A percentile compares a stretch with the other conserved stretches of the same genome.
These are phyloP conservation scores for Botrytis elliptica DNA, from an alignment of 2,329 filamentous ascomycete genomes.

Conservation along the genomic window DNA sequence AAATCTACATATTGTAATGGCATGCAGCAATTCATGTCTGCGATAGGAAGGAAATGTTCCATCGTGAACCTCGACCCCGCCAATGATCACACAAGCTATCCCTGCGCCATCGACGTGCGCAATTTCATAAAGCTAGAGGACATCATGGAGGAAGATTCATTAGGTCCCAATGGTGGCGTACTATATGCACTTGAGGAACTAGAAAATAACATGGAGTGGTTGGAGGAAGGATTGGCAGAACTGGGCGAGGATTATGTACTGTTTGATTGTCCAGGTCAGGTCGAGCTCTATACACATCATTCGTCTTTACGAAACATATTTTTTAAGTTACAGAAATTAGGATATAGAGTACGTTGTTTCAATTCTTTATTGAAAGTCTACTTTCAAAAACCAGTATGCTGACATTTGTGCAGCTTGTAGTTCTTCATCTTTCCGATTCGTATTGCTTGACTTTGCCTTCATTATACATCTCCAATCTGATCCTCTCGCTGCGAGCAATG, in stretches of 20 bases:
- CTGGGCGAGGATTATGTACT: conserved; percentile 88
- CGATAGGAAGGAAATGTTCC: conserved; percentile 91
- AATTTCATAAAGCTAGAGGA: conserved; percentile 87
- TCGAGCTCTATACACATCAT: conserved; percentile 96
- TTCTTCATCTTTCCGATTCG: conserved; percentile 89
- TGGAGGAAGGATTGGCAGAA: conserved; percentile 75
- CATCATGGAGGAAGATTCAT: conserved; percentile 85
- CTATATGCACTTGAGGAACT: conserved; percentile 94
- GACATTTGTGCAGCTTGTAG: conserved; percentile 67
- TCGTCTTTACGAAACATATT: conserved; percentile 89
- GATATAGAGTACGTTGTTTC: conserved; percentile 72
- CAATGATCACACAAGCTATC: conserved; percentile 89
- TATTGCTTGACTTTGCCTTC: conserved; percentile 92
- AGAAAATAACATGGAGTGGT: conserved; percentile 90
- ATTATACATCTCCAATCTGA: conserved; percentile 89
- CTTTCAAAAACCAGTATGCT: conserved; percentile 26
- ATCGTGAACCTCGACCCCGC: conserved; percentile 96
- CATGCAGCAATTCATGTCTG: conserved; percentile 97
- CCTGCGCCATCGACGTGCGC: conserved; percentile 86
- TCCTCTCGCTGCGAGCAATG: conserved; percentile 93
- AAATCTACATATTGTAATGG: conserved; percentile 99
- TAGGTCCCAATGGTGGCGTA: conserved; percentile 90
- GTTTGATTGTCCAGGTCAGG: conserved; percentile 95
- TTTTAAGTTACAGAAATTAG: conserved; percentile 82
- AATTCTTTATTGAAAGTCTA: conserved; percentile 13